Percentiles rank a stretch among this genome's conserved stretches.
Evolutionary conservation across 2,329 filamentous ascomycete species (phyloP).

Genomic region (Thielaviopsis punctulata): DNA sequence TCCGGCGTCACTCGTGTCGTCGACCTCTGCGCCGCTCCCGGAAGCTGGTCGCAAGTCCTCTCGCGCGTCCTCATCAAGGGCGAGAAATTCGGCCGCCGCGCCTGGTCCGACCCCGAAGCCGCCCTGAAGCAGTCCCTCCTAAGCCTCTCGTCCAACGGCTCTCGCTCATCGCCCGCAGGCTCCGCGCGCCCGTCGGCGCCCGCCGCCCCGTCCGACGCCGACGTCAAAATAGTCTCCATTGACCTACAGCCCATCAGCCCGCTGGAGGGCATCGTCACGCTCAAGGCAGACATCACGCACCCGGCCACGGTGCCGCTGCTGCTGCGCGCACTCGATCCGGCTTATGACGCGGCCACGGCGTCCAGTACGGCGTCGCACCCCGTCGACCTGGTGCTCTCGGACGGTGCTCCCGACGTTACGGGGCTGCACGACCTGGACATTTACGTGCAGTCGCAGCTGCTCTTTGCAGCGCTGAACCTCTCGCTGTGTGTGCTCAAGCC

Average conservation of each 20-base stretch:
- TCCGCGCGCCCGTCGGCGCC: constrained; percentile 31
- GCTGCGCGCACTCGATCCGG: constrained; percentile 65
- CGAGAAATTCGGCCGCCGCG: constrained; percentile 69
- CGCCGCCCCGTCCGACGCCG: constrained; percentile 23
- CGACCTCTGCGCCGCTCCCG: constrained; percentile 86
- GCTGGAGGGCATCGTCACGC: constrained; percentile 75
- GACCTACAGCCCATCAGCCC: constrained; percentile 93
- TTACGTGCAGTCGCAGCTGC: constrained; percentile 88
- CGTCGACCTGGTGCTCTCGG: constrained; percentile 86
- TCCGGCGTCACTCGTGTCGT: constrained; percentile 80
- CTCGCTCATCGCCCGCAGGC: background rate
- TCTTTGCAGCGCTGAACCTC: constrained; percentile 86
- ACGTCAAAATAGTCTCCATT: constrained; percentile 71
- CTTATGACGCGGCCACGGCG: constrained; percentile 30
- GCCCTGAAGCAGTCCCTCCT: constrained; percentile 24
- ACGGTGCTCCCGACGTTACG: constrained; percentile 91
- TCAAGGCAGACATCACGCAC: constrained; percentile 93
- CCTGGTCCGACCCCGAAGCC: constrained; percentile 74
- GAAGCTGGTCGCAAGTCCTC: constrained; percentile 93
- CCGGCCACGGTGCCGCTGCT: constrained; percentile 85
- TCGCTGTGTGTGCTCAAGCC: constrained; percentile 83
- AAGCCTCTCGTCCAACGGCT: constrained; percentile 7
- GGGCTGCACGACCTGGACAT: constrained; percentile 95
- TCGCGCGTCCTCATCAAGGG: constrained; percentile 87
- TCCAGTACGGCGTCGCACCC: constrained; percentile 46